phyloP scores from a whole-genome alignment of 1,139 yeast species.

The Candida gigantensis region DNA sequence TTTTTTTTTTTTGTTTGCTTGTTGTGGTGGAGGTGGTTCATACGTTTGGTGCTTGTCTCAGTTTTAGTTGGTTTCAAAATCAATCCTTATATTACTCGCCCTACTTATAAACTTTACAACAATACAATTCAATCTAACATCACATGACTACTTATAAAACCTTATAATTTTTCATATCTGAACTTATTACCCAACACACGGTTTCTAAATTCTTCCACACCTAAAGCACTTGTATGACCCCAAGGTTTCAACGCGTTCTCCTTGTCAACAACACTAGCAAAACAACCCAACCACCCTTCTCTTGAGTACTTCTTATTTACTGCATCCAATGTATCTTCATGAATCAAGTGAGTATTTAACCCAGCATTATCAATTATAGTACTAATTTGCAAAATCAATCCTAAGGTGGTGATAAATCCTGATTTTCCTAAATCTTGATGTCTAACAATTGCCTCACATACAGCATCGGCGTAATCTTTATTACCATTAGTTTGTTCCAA shows the following conservation, averaged over 20 bases:
- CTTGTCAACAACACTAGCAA: slow-evolving; percentile 36
- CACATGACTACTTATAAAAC: not conserved
- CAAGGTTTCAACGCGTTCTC: slow-evolving; percentile 35
- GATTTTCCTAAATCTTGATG: slow-evolving; percentile 40
- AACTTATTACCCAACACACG: slow-evolving; percentile 31
- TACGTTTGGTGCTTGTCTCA: too few species aligned
- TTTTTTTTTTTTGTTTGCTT: slow-evolving; percentile 1
- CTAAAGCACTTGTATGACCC: slow-evolving; percentile 42
- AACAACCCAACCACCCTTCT: slow-evolving; percentile 37
- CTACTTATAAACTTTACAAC: too few species aligned
- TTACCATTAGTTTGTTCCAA: slow-evolving; percentile 24
- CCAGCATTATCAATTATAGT: slow-evolving; percentile 44
- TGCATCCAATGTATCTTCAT: slow-evolving; percentile 30
- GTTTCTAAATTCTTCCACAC: slow-evolving; percentile 30
- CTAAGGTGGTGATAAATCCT: slow-evolving; percentile 39
- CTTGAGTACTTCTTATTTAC: slow-evolving; percentile 30
- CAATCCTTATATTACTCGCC: too few species aligned
- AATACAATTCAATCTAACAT: not conserved
- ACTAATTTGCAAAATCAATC: slow-evolving; percentile 36
- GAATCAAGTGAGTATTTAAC: slow-evolving; percentile 30
- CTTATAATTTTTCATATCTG: slow-evolving; percentile 22
- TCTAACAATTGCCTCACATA: slow-evolving; percentile 39
- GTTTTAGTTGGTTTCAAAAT: not conserved
- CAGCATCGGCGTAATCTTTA: slow-evolving; percentile 39
- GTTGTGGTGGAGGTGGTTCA: not conserved